A percentile compares a stretch with the other conserved stretches of the same genome.
Conservation (phyloP, 129 eudicot species). For the Dittrichia graveolens region DNA sequence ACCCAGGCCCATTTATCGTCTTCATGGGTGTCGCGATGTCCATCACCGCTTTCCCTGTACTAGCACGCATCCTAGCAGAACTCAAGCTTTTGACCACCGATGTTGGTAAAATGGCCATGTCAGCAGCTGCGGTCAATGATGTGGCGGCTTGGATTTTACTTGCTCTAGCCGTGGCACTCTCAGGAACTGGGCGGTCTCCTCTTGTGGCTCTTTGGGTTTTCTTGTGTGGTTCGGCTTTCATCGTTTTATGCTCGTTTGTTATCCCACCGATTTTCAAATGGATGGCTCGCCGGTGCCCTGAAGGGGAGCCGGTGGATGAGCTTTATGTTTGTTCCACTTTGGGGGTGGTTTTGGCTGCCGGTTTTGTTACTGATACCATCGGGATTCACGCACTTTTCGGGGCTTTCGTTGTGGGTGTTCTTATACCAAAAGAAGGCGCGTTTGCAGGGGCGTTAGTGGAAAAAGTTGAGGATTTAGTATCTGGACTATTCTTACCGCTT, state of each 20-base stretch:
- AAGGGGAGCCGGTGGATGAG: slow-evolving; percentile 84
- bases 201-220: slow-evolving; percentile 69
- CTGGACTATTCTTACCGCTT: slow-evolving; percentile 69
- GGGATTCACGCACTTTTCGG: slow-evolving; percentile 90
- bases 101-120: slow-evolving; percentile 87
- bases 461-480: slow-evolving; percentile 83
- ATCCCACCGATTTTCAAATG: slow-evolving; percentile 66
- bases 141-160: slow-evolving; percentile 82
- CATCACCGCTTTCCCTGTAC: slow-evolving; percentile 85
- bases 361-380: slow-evolving; percentile 63
- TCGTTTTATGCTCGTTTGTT: slow-evolving; percentile 41
- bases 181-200: slow-evolving; percentile 62
- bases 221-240: slow-evolving; percentile 58
- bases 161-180: slow-evolving; percentile 75
- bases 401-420: slow-evolving; percentile 77
- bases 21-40: slow-evolving; percentile 93
- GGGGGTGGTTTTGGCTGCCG: slow-evolving; percentile 70
- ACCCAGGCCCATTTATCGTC: slow-evolving; percentile 60
- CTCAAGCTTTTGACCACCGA: slow-evolving; percentile 88
- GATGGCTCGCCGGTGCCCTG: slow-evolving; percentile 62
- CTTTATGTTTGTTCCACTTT: slow-evolving; percentile 64
- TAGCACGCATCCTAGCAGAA: slow-evolving; percentile 82
- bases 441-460: slow-evolving; percentile 79
- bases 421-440: slow-evolving; percentile 76
- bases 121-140: slow-evolving; percentile 89